Base-by-base conservation (phyloP, 2,329 filamentous ascomycete species). In the Hypoxylon rubiginosum region DNA sequence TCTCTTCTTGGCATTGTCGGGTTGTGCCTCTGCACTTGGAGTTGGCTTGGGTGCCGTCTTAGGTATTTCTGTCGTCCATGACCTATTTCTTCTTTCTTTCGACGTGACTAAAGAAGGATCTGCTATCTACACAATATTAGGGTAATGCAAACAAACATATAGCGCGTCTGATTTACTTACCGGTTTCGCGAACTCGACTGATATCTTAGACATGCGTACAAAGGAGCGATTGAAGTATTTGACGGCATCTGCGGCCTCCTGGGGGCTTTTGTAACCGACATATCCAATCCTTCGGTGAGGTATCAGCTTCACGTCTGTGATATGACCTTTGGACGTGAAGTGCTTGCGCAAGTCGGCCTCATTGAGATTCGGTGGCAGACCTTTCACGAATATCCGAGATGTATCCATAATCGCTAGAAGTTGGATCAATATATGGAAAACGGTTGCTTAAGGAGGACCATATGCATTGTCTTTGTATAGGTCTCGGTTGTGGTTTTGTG, bases 201-300 rank as follows among this genome's bases (percentile, higher is more conserved):
- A 87, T 74, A 99, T 94, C 83, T 91, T 97, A 62, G 94, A 97
- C 92, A 97, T 96, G 73, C 94, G 93, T 74, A 99, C 93, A 81
- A 94, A 99, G 69, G 94, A 91, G 78, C 89, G 93, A 84, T 99
- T 94, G 85, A 97, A 97, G 83, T 97, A 97, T 80, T 92, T 94
- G 78, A 97, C 92, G 48, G 96, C 95, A 76, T 90, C 88, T 62
- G 88, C 84, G 61, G 96, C 96, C 77, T 93, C 91, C 67, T 95
- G 89, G 13, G 91, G 83, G 55, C 88, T 92, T 81, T 92, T 94
- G 85, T 95, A 98, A 68, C 96, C 96, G 65, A 99, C 89, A 85
- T 97, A 99, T 73, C 94, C 96, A 80, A 99, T 97, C 72, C 94
- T 89, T 74, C 96, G 89, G 75, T 94, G 90, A 5, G 93, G 88